Conservation (phyloP, 805 yeast genomes). For the Trichomonascus vanleenenianus region DNA sequence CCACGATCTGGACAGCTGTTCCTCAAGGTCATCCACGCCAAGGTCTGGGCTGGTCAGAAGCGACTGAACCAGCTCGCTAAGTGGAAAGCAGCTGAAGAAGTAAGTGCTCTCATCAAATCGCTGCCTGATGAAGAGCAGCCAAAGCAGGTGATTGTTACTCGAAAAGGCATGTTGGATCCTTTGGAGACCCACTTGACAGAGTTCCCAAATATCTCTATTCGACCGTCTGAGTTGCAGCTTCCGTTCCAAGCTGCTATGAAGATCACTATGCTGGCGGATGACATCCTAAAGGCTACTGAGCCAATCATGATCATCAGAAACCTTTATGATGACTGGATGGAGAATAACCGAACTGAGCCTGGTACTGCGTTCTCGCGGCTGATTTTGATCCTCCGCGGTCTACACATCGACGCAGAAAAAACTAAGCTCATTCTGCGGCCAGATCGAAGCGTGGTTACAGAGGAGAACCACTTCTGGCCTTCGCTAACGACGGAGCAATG, state of each 20-base stretch:
- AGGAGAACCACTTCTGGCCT: slow-evolving; percentile 91
- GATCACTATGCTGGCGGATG: slow-evolving; percentile 68
- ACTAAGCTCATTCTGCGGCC: slow-evolving; percentile 71
- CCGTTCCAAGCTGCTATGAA: slow-evolving; percentile 86
- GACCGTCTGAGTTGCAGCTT: slow-evolving; percentile 80
- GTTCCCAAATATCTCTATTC: slow-evolving; percentile 82
- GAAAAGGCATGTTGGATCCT: slow-evolving; percentile 91
- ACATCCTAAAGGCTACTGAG: slow-evolving; percentile 79
- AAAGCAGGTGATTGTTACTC: slow-evolving; percentile 78
- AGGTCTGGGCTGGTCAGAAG: slow-evolving; percentile 96
- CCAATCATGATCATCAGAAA: slow-evolving; percentile 90
- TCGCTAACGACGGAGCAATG: slow-evolving; percentile 81
- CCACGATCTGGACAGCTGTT: slow-evolving; percentile 75
- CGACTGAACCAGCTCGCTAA: slow-evolving; percentile 88
- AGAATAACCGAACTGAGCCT: slow-evolving; percentile 47
- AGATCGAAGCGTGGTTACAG: slow-evolving; percentile 58
- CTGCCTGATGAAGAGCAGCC: slow-evolving; percentile 93
- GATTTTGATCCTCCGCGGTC: slow-evolving; percentile 71
- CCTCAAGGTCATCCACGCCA: slow-evolving; percentile 82
- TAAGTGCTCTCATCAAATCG: slow-evolving; percentile 81
- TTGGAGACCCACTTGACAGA: slow-evolving; percentile 95
- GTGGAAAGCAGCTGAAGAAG: slow-evolving; percentile 98
- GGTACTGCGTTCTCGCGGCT: slow-evolving; percentile 92
- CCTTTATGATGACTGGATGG: slow-evolving; percentile 90
- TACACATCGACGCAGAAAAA: slow-evolving; percentile 68